Evolutionary conservation across 495 filamentous ascomycete species (phyloP), one percentile per base, ranked within the genome.

Genomic region (Xylaria acuta): DNA sequence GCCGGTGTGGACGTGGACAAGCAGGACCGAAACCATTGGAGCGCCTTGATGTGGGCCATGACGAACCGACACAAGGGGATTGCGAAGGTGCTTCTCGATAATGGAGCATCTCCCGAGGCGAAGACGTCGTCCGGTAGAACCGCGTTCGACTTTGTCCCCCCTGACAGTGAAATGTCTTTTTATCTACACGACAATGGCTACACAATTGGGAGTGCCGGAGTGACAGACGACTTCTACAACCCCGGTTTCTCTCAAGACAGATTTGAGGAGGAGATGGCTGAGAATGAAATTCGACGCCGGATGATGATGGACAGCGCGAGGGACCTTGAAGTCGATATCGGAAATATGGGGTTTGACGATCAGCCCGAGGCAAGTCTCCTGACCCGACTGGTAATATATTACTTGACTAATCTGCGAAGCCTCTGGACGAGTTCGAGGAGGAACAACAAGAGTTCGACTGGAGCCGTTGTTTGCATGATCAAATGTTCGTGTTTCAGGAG

Each of bases 251-350:
- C 92, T 3, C 94, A 98, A 78, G 95, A 97, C 74, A 90, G 90
- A 60, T 98, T 99, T 75, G 97, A 99, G 79, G 94, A 99, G 76
- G 96, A 98, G 75, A 90, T 98, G 87, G 95, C 95, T 6, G 96
- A 99, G 81, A 98, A 94, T 73, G 96, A 98, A 81, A 89, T 97
- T 88, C 93, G 94, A 75, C 87, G 95, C 68, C 90, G 96, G 25
- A 98, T 99, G 95, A 98, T 98, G 96, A 98, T 98, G 91, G 97
- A 99, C 80, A 99, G 96, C 78, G 95, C 97, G 14, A 91, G 97
- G 69, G 97, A 99, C 79, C 85, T 99, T 40, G 96, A 99, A 80
- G 96, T 99, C 38, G 96, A 99, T 78, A 81, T 99, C 58, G 96
- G 96, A 5, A 98, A 96, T 79, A 87, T 99, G 69, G 97, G 97